Conservation (phyloP, 345 rosid genomes). For the Boechera retrofracta region DNA sequence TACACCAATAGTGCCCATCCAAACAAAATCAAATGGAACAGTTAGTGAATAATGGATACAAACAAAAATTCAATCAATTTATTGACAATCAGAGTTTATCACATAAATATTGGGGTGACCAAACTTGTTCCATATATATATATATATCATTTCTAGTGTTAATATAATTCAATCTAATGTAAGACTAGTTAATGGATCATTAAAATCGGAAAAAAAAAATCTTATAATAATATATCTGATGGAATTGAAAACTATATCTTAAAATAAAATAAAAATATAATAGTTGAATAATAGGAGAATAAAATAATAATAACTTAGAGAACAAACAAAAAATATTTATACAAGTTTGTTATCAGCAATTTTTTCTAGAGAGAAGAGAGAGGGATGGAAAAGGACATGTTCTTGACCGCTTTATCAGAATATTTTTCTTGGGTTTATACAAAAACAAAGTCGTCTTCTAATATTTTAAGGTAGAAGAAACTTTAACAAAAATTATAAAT, state of each 20-base stretch:
- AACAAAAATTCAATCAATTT: not conserved
- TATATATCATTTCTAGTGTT: not conserved
- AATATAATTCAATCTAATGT: constrained; percentile 5
- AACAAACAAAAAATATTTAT: constrained; percentile 42
- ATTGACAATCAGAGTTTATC: constrained; percentile 14
- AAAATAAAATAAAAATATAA: not conserved
- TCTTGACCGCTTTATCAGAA: constrained; percentile 62
- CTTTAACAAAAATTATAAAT: not conserved
- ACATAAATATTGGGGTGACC: not conserved
- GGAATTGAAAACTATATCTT: constrained; percentile 23
- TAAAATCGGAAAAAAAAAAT: not conserved
- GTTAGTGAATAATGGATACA: not conserved
- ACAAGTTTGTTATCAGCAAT: constrained; percentile 44
- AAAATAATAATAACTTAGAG: constrained; percentile 15
- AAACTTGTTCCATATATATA: constrained; percentile 10
- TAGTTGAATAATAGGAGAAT: constrained; percentile 23
- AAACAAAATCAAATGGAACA: constrained; percentile 27
- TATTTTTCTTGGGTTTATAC: constrained; percentile 35
- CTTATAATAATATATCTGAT: constrained; percentile 17
- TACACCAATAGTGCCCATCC: constrained; percentile 9
- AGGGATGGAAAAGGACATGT: constrained; percentile 47
- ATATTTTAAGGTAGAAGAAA: constrained; percentile 42
- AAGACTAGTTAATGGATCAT: constrained; percentile 18
- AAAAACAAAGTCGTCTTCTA: constrained; percentile 43
- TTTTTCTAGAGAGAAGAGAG: constrained; percentile 37